These are phyloP conservation scores for Isabelozyma heimii DNA, from an alignment of 805 yeast species.

Conservation along the genomic window DNA sequence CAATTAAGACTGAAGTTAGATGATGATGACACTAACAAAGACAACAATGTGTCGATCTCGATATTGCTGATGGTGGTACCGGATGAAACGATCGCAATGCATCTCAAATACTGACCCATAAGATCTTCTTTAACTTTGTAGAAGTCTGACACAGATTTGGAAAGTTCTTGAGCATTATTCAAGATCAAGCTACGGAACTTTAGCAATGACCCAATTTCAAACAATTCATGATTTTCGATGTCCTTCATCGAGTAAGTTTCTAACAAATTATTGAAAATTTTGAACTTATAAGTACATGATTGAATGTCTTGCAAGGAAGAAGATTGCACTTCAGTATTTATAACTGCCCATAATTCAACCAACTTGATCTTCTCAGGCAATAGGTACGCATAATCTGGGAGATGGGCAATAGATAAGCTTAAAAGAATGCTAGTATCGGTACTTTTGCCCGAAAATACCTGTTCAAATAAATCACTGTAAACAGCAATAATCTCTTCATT, in stretches of 20 bases:
- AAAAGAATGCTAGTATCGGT: constrained; percentile 11
- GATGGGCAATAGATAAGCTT: constrained; percentile 18
- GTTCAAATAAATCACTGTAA: not conserved
- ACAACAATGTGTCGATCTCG: constrained; percentile 5
- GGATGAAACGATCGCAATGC: constrained; percentile 1
- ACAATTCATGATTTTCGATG: constrained; percentile 1
- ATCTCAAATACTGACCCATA: constrained; percentile 24
- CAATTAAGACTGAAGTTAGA: constrained; percentile 22
- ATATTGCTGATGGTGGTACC: not conserved
- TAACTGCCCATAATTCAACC: constrained; percentile 13
- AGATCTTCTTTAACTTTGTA: constrained; percentile 45
- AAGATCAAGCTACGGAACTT: constrained; percentile 15
- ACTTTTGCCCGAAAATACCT: constrained; percentile 1
- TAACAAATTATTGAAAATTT: constrained; percentile 23
- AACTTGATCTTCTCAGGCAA: constrained; percentile 8
- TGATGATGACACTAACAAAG: constrained; percentile 13
- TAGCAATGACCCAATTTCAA: constrained; percentile 15
- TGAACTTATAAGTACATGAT: constrained; percentile 17
- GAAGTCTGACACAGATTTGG: constrained; percentile 27
- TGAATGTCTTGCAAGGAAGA: constrained; percentile 16
- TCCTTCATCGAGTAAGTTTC: constrained; percentile 4
- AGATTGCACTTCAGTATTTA: constrained; percentile 15
- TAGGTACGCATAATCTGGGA: constrained; percentile 6
- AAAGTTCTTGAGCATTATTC: constrained; percentile 13
- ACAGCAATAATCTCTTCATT: not conserved